Evolutionary conservation across 2,329 filamentous ascomycete genomes (phyloP).

Genomic region (Sclerotinia spermophila): DNA sequence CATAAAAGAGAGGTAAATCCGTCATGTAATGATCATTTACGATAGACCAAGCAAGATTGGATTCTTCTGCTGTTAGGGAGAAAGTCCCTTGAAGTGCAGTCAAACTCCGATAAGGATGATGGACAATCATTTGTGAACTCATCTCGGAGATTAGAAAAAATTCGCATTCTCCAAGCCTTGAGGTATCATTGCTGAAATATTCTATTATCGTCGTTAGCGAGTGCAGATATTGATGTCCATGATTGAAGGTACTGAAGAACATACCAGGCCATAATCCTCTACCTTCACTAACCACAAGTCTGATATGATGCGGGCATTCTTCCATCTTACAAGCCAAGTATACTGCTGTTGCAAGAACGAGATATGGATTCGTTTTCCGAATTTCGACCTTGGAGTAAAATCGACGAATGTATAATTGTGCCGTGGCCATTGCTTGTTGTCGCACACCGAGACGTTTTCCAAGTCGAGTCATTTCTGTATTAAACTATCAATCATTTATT

Average conservation of each 20-base stretch:
- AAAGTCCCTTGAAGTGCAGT: slow-evolving; percentile 59
- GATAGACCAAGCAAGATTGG: slow-evolving; percentile 62
- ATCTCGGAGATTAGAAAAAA: slow-evolving; percentile 72
- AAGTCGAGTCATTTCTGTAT: slow-evolving; percentile 71
- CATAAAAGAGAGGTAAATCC: slow-evolving; percentile 63
- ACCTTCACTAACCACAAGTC: slow-evolving; percentile 82
- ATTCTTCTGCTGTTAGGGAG: slow-evolving; percentile 60
- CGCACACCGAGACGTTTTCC: slow-evolving; percentile 79
- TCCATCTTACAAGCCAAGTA: slow-evolving; percentile 98
- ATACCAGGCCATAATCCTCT: slow-evolving; percentile 74
- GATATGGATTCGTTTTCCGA: slow-evolving; percentile 86
- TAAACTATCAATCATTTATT: slow-evolving; percentile 2
- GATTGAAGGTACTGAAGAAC: neutral
- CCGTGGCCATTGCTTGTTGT: slow-evolving; percentile 90
- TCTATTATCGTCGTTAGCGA: slow-evolving; percentile 41
- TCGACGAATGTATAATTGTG: slow-evolving; percentile 89
- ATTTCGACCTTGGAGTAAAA: slow-evolving; percentile 93
- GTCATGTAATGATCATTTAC: slow-evolving; percentile 74
- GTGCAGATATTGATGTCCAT: neutral
- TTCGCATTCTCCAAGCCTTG: slow-evolving; percentile 70
- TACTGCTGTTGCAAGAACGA: slow-evolving; percentile 87
- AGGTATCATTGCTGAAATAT: slow-evolving; percentile 60
- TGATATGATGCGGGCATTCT: slow-evolving; percentile 93
- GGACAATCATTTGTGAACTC: slow-evolving; percentile 69
- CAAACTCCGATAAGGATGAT: slow-evolving; percentile 69